These are phyloP conservation scores for Echinosphaeria canescens DNA, from an alignment of 2,329 filamentous ascomycete species.

Conservation along the genomic window DNA sequence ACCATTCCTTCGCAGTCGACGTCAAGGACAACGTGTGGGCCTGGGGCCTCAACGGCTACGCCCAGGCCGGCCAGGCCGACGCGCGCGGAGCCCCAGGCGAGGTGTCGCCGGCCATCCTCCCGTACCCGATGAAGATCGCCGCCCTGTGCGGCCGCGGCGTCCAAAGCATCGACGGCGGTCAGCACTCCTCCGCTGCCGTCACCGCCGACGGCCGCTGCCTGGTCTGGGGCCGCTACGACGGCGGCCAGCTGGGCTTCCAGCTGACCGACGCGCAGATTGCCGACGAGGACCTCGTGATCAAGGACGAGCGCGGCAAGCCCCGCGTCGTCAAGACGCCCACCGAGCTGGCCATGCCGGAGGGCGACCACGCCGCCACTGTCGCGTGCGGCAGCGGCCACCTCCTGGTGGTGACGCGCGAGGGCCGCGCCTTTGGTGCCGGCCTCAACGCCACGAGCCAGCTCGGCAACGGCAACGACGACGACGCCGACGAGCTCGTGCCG, in stretches of 20 bases:
- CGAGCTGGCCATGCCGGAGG: slow-evolving; percentile 26
- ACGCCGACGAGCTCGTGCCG: slow-evolving; percentile 55
- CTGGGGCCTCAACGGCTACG: slow-evolving; percentile 79
- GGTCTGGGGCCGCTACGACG: slow-evolving; percentile 36
- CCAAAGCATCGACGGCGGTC: slow-evolving; percentile 40
- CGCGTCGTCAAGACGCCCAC: slow-evolving; percentile 52
- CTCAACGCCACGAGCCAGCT: slow-evolving; percentile 68
- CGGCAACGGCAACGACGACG: slow-evolving; percentile 56
- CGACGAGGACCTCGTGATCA: slow-evolving; percentile 35
- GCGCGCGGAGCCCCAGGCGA: slow-evolving; percentile 49
- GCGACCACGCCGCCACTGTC: slow-evolving; percentile 33
- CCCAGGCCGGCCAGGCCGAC: slow-evolving; percentile 47
- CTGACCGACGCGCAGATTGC: too few species aligned
- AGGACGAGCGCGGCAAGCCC: slow-evolving; percentile 40
- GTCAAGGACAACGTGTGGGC: slow-evolving; percentile 48
- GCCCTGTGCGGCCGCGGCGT: slow-evolving; percentile 43
- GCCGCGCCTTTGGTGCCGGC: slow-evolving; percentile 58
- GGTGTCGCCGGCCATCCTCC: slow-evolving; percentile 47
- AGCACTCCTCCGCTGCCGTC: slow-evolving; percentile 53
- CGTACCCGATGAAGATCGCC: too few species aligned
- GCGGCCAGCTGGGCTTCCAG: slow-evolving; percentile 28
- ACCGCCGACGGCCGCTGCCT: slow-evolving; percentile 32
- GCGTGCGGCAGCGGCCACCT: slow-evolving; percentile 51
- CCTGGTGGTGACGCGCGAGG: slow-evolving; percentile 45
- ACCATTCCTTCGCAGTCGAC: slow-evolving; percentile 67